Percentiles rank a stretch among this genome's conserved stretches.
Conservation (phyloP, 306 rosid genomes). For the Cyamopsis tetragonoloba region DNA sequence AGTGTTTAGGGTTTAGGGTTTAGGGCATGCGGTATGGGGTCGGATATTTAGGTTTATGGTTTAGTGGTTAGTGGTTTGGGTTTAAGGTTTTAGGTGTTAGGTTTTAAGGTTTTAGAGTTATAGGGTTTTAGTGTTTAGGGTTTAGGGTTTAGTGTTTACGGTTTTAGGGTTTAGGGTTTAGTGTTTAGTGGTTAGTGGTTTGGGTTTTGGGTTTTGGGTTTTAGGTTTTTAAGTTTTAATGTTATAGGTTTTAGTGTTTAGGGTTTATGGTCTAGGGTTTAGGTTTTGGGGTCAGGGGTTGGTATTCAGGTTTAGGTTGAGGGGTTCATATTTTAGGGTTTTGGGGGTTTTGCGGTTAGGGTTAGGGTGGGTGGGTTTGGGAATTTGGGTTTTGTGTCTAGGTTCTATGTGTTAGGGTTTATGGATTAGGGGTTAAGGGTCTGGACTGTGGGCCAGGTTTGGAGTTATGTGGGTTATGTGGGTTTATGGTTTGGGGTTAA, state of each 20-base stretch:
- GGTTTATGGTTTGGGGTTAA: neutral
- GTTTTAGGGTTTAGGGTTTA: neutral
- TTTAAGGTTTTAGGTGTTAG: neutral
- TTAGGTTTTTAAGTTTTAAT: too few species aligned
- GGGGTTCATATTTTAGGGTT: neutral
- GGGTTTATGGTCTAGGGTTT: too few species aligned
- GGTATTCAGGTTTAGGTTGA: neutral
- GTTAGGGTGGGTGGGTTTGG: too few species aligned
- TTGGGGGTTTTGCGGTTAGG: too few species aligned
- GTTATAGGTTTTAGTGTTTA: neutral
- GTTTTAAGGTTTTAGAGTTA: too few species aligned
- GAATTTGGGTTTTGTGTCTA: neutral
- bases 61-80: neutral
- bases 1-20: too few species aligned
- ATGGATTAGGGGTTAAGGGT: neutral
- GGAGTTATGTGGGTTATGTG: too few species aligned
- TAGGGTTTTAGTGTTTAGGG: too few species aligned
- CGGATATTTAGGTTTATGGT: conserved; percentile 7
- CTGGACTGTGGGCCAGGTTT: neutral
- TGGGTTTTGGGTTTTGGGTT: too few species aligned
- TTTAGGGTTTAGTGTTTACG: too few species aligned
- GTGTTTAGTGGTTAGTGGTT: too few species aligned
- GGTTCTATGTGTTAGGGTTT: neutral
- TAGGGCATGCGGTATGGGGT: too few species aligned
- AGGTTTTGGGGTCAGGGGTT: neutral